Conservation (phyloP, 2,329 filamentous ascomycete species). For the Annulohypoxylon truncatum region DNA sequence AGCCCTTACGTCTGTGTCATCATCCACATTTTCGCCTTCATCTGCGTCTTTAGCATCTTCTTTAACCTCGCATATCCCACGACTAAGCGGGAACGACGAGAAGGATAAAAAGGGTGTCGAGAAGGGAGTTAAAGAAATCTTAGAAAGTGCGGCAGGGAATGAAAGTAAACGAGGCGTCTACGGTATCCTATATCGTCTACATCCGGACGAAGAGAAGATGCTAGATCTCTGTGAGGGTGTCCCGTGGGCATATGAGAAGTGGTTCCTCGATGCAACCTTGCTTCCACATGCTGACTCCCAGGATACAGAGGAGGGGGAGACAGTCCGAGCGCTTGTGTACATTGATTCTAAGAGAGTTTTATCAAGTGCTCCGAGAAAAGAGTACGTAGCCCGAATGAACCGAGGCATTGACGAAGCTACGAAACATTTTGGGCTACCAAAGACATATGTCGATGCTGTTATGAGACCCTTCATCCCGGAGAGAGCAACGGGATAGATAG, state of each 20-base stretch:
- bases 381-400: slow-evolving; percentile 75
- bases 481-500: neutral
- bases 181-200: slow-evolving; percentile 67
- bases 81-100: neutral
- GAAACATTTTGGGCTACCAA: slow-evolving; percentile 63
- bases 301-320: neutral
- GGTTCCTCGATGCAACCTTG: slow-evolving; percentile 53
- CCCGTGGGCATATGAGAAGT: slow-evolving; percentile 70
- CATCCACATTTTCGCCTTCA: neutral
- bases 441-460: slow-evolving; percentile 64
- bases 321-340: slow-evolving; percentile 66
- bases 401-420: slow-evolving; percentile 69
- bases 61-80: neutral
- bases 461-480: slow-evolving; percentile 60
- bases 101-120: neutral
- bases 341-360: slow-evolving; percentile 60
- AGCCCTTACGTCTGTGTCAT: neutral
- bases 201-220: slow-evolving; percentile 59
- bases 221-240: slow-evolving; percentile 73
- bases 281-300: neutral
- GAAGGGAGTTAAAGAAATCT: slow-evolving; percentile 38
- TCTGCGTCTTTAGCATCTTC: neutral
- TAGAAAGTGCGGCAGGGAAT: neutral
- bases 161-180: slow-evolving; percentile 59
- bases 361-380: slow-evolving; percentile 59